phyloP scores from a whole-genome alignment of 2,329 filamentous ascomycete genomes.

The Phialocephala subalpina region DNA sequence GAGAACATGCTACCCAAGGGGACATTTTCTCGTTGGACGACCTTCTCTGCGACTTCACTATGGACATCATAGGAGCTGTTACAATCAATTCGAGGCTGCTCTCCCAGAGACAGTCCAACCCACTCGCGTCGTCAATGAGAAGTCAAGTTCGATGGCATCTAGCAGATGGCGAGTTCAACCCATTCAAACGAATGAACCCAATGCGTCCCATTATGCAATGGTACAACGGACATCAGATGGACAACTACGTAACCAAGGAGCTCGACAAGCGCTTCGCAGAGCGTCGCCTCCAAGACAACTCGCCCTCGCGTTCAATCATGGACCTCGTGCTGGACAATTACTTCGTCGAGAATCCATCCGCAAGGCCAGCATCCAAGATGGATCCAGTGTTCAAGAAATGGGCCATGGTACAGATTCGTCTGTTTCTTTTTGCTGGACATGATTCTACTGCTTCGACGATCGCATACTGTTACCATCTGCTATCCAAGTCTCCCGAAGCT shows the following conservation, averaged over 20 bases:
- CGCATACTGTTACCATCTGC: constrained; percentile 30
- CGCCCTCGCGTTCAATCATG: constrained; percentile 31
- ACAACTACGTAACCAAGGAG: constrained; percentile 35
- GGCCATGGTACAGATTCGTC: constrained; percentile 28
- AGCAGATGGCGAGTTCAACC: constrained; percentile 28
- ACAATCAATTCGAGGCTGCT: constrained; percentile 27
- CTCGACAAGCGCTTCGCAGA: constrained; percentile 33
- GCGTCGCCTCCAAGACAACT: constrained; percentile 15
- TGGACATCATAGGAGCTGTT: constrained; percentile 37
- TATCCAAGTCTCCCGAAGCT: constrained; percentile 31
- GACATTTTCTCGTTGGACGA: constrained; percentile 33
- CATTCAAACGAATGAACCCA: constrained; percentile 30
- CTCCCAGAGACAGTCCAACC: constrained; percentile 32
- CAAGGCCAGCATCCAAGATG: constrained; percentile 12
- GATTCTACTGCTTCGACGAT: constrained; percentile 35
- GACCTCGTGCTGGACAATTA: constrained; percentile 35
- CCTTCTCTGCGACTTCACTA: constrained; percentile 30
- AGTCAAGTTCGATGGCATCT: constrained; percentile 33
- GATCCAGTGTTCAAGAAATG: constrained; percentile 29
- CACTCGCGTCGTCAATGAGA: constrained; percentile 31
- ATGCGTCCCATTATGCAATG: constrained; percentile 31
- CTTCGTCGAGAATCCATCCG: constrained; percentile 21
- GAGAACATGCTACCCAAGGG: constrained; percentile 31
- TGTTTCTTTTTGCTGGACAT: constrained; percentile 36
- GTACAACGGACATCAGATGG: constrained; percentile 35